Conservation (phyloP, 306 rosid species). For the Quercus agrifolia region DNA sequence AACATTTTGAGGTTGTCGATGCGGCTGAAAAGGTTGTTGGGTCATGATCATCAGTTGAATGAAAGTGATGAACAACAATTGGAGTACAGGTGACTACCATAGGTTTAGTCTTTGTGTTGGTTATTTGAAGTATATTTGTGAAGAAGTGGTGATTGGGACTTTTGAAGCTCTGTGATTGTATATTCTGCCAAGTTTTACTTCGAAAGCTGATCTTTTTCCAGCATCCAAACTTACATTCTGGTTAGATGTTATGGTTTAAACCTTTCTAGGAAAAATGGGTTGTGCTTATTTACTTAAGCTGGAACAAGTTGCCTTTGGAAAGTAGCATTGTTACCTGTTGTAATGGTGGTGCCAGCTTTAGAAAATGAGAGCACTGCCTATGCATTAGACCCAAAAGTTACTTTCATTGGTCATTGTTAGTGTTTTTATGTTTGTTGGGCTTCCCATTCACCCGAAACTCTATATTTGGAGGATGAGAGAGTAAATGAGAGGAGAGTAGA, state of each 20-base stretch:
- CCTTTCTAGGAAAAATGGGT: background rate
- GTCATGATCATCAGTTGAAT: background rate
- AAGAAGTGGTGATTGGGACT: background rate
- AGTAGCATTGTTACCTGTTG: too few relatives aligned
- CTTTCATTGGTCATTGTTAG: too few relatives aligned
- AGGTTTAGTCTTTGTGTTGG: background rate
- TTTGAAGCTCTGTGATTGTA: background rate
- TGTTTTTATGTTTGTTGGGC: too few relatives aligned
- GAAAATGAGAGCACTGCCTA: too few relatives aligned
- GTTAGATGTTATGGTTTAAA: background rate
- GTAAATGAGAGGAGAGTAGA: too few relatives aligned
- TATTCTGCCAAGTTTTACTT: background rate
- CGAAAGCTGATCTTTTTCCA: background rate
- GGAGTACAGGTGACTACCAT: background rate
- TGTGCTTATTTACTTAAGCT: background rate
- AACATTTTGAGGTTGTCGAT: background rate
- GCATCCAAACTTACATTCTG: background rate
- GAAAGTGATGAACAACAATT: background rate
- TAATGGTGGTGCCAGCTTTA: too few relatives aligned
- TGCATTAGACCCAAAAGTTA: too few relatives aligned
- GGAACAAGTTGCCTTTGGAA: background rate
- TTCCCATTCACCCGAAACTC: too few relatives aligned
- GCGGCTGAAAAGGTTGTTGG: background rate
- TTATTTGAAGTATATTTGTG: too few relatives aligned
- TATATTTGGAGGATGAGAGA: too few relatives aligned